Base-by-base conservation (phyloP, 2,329 filamentous ascomycete species). In the Karstenula rhodostoma region DNA sequence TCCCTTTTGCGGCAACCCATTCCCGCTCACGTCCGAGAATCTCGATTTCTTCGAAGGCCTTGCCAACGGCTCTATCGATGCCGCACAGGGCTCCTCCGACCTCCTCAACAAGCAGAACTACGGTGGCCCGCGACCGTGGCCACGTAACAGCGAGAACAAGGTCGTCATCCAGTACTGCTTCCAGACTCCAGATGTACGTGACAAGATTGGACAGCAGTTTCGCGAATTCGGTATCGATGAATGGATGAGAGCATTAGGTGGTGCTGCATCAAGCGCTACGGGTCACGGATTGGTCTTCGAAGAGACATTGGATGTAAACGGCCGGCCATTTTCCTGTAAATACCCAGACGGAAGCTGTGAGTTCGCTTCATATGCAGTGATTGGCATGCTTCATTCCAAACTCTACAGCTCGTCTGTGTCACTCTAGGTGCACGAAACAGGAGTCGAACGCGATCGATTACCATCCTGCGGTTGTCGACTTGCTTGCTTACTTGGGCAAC, bases 91-190 rank as follows among this genome's bases (percentile, higher is more conserved):
- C 32, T 35, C 54, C 25, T 27, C 54, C 10, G 54, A 56, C 32
- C 43, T 56, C n/a, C 29, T 56, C n/a, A n/a, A 12, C 43, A n/a
- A 25, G 19, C n/a, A 49, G 22, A 17, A 25, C 8, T 13, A 35
- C 22, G 54, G 54, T 17, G 54, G 54, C 23, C 43, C 54, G 6
- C 27, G 44, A 17, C 23, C 29, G 5, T 49, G 54, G 54, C 44
- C 54, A 17, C 54, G 54, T 43, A 49, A 56, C 19, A 5, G 10
- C 8, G 9, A 37, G 5, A 57, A 49, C 43, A 57, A 57, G 22
- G 54, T 57, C 19, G 23, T 57, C 1, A 50, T 57, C 29, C 2
- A 49, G 33, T 56, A 56, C 22, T 56, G 54, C 22, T 56, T 35
- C 35, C 32, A 57, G 3, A 23, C 5, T 3, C 1, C 1, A 2